Evolutionary conservation across 164 flowering plant species (phyloP).

Genomic region (Kingdonia uniflora): DNA sequence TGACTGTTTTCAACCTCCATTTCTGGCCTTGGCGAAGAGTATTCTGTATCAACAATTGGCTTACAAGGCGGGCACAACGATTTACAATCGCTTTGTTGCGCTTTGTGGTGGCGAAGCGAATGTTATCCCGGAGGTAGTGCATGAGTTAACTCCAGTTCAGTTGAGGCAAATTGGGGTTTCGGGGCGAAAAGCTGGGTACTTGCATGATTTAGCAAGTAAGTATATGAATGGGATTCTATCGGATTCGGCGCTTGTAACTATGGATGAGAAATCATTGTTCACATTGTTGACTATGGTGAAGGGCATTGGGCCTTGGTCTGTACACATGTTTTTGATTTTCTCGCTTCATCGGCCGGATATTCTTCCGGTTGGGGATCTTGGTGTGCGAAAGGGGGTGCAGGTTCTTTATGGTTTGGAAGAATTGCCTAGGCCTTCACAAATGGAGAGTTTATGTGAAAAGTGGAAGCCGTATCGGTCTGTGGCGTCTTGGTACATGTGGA

Average conservation of each 20-base stretch:
- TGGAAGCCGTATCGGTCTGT: conserved; percentile 95
- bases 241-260: conserved; percentile 50
- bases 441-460: conserved; percentile 87
- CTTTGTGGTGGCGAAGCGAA: conserved; percentile 79
- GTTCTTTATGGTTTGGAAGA: conserved; percentile 55
- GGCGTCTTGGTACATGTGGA: conserved; percentile 93
- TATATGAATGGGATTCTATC: conserved; percentile 71
- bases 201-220: conserved; percentile 83
- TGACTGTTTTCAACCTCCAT: conserved; percentile 60
- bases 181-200: conserved; percentile 78
- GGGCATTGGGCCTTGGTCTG: conserved; percentile 97
- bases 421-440: conserved; percentile 86
- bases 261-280: conserved; percentile 86
- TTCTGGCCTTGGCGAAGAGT: conserved; percentile 66
- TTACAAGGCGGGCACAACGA: conserved; percentile 79
- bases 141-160: conserved; percentile 49
- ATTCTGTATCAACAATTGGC: conserved; percentile 97
- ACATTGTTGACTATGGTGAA: conserved; percentile 97
- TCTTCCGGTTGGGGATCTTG: conserved; percentile 79
- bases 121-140: conserved; percentile 62
- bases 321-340: conserved; percentile 97
- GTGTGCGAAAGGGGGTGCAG: conserved; percentile 84
- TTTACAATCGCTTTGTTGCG: conserved; percentile 68
- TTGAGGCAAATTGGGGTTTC: conserved; percentile 89
- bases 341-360: conserved; percentile 93